These are phyloP conservation scores for Chalciporus sphaerocephalus DNA, from an alignment of 768 basidiomycete genomes.

Conservation along the genomic window DNA sequence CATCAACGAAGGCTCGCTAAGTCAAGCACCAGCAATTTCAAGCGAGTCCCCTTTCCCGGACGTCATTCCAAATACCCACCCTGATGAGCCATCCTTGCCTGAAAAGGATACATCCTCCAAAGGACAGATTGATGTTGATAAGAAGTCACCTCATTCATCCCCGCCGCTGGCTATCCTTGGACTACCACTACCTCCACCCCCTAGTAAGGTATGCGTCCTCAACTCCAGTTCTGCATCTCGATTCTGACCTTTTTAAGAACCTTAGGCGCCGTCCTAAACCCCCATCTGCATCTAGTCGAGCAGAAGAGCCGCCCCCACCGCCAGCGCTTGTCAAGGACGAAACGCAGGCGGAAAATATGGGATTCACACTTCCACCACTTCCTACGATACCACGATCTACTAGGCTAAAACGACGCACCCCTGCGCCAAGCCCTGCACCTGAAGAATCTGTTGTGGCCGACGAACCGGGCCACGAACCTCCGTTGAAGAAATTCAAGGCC, in stretches of 20 bases:
- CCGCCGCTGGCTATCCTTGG: constrained; percentile 20
- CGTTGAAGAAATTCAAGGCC: constrained; percentile 65
- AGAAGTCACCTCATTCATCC: constrained; percentile 13
- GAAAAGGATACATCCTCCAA: constrained; percentile 7
- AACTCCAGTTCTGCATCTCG: neutral
- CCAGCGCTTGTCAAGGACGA: constrained; percentile 9
- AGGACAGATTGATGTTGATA: constrained; percentile 11
- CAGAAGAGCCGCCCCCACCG: constrained; percentile 5
- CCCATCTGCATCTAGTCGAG: constrained; percentile 9
- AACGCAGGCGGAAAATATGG: constrained; percentile 4
- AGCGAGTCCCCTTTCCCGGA: constrained; percentile 42
- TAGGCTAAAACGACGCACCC: constrained; percentile 54
- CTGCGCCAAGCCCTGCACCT: constrained; percentile 25
- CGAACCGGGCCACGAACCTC: constrained; percentile 40
- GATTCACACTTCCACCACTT: constrained; percentile 26
- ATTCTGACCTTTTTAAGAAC: constrained; percentile 10
- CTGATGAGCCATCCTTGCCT: constrained; percentile 46
- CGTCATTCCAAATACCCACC: constrained; percentile 49
- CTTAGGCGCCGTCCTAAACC: constrained; percentile 24
- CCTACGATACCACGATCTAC: constrained; percentile 38
- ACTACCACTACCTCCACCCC: constrained; percentile 21
- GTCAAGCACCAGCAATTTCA: constrained; percentile 14
- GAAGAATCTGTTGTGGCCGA: constrained; percentile 16
- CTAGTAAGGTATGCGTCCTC: constrained; percentile 15
- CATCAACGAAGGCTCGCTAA: constrained; percentile 22